A percentile compares a stretch with the other conserved stretches of the same genome.
Evolutionary conservation across 2,329 filamentous ascomycete genomes (phyloP).

Genomic region (Ophiostoma piceae): DNA sequence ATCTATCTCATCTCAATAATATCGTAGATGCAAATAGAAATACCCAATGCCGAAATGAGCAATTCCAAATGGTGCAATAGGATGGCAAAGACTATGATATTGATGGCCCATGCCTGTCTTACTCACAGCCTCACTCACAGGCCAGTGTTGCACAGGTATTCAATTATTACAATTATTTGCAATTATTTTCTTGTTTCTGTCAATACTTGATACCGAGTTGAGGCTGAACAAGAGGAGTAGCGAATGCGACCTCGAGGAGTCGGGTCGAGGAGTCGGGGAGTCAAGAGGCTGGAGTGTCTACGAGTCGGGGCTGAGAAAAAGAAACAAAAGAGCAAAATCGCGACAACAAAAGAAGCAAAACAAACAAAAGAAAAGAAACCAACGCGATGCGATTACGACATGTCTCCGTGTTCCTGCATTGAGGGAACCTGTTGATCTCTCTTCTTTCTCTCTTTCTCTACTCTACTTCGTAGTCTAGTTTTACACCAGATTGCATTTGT

Average conservation of each 20-base stretch:
- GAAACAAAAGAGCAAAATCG: not conserved
- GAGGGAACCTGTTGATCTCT: not conserved
- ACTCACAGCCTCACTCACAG: too few species aligned
- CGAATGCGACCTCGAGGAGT: not conserved
- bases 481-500: not conserved
- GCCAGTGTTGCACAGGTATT: too few species aligned
- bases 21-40: not conserved
- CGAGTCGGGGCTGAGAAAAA: not conserved
- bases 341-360: not conserved
- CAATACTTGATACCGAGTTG: too few species aligned
- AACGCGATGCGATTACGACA: not conserved
- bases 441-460: not conserved
- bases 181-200: too few species aligned
- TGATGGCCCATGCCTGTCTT: not conserved
- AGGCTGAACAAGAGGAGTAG: not conserved
- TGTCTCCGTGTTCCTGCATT: conserved; percentile 1
- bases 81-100: not conserved
- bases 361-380: not conserved
- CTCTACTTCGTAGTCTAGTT: not conserved
- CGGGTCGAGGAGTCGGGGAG: too few species aligned
- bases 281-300: not conserved
- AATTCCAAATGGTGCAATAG: not conserved
- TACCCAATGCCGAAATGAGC: not conserved
- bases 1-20: not conserved
- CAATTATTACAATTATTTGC: too few species aligned